Conservation (phyloP, 106 monocot genomes). For the Dendrobium nobile region DNA sequence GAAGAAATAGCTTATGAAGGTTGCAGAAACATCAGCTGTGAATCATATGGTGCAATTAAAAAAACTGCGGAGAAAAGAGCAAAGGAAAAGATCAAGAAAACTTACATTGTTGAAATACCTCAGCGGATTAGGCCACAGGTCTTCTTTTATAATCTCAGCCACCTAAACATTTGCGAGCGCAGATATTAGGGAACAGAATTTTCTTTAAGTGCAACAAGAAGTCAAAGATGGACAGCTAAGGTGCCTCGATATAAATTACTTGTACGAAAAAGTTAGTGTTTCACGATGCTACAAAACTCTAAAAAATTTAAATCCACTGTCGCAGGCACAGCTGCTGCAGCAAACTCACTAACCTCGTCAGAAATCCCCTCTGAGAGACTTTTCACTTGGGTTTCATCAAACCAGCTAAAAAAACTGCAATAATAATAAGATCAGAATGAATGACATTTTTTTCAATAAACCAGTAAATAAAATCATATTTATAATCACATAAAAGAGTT, state of each 20-base stretch:
- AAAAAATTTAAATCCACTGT: background rate
- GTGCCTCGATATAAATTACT: too few relatives aligned
- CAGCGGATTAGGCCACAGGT: conserved; percentile 77
- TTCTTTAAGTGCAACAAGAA: background rate
- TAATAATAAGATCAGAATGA: background rate
- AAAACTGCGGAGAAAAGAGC: background rate
- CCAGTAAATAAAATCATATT: background rate
- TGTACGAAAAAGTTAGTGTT: background rate
- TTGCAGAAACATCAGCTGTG: too few relatives aligned
- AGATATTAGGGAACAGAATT: too few relatives aligned
- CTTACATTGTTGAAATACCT: conserved; percentile 81
- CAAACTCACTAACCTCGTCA: conserved; percentile 2
- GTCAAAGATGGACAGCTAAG: background rate
- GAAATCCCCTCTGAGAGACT: too few relatives aligned
- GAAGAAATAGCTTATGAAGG: background rate
- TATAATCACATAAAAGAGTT: background rate
- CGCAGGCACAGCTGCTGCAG: background rate
- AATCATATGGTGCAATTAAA: too few relatives aligned
- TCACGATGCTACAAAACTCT: background rate
- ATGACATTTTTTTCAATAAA: background rate
- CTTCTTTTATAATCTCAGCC: conserved; percentile 79
- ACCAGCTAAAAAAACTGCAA: background rate
- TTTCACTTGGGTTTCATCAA: too few relatives aligned
- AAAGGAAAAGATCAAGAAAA: background rate
- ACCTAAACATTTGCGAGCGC: conserved; percentile 22